Base-by-base conservation (phyloP, 176 grass and related monocot species). In the Thalia dealbata region DNA sequence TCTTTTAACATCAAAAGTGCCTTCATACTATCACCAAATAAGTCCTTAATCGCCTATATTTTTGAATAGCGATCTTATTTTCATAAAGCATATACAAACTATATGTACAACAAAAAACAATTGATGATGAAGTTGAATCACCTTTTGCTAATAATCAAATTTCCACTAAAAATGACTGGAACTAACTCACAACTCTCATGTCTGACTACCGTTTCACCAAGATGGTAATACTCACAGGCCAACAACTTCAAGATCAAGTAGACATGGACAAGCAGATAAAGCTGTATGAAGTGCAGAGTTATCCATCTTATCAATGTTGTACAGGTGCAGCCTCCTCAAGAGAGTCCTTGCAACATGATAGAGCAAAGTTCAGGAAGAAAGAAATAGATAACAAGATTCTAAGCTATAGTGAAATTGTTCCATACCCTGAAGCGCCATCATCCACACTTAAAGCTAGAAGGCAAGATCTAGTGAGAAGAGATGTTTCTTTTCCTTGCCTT, bases 191-290 rank as follows among this genome's bases (percentile, higher is more conserved):
- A 62, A 63, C 4, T 25, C 12, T 13, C 18, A 63, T 11, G 11
- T 19, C 28, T 30, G 45, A 12, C 19, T 43, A 11, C 10, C 10
- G 13, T 46, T 27, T 52, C 3, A 61, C 58, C 8, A 62, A 61
- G 32, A 63, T 48, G 41, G 12, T 4, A 28, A 60, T 44, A 66
- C 77, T 80, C 75, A 84, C 82, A 84, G 32, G 30, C 72, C 77
- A 84, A 84, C 46, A 52, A 84, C 59, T 80, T 84, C 64, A 11
- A 84, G 55, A 45, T 84, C 82, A 25, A 59, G 6, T 46, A 84
- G 77, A 75, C 32, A 72, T 14, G 45, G 65, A 51, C 77, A 80
- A 41, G 43, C 55, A 24, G 41, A 69, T 24, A 84, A 71, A 24
- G 69, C 56, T 73, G 61, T 71, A 26, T 50, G 75, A 43, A 75